Conservation (phyloP, 768 basidiomycete species). For the Sarcodon aspratus region DNA sequence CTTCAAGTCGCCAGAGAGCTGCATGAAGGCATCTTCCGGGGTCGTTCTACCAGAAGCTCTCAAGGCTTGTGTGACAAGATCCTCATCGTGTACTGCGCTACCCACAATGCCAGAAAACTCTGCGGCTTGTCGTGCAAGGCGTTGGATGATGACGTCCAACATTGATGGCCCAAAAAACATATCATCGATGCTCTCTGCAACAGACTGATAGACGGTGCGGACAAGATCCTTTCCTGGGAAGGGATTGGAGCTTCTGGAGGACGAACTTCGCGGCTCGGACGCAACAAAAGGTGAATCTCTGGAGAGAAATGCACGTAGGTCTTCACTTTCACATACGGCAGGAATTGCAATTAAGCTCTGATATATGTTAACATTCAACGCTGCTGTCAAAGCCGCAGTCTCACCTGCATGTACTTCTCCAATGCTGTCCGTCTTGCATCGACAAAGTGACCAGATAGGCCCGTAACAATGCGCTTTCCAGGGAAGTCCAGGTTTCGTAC, state of each 20-base stretch:
- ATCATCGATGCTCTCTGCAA: slow-evolving; percentile 93
- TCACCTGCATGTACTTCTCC: slow-evolving; percentile 86
- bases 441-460: slow-evolving; percentile 81
- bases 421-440: slow-evolving; percentile 69
- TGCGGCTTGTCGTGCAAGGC: slow-evolving; percentile 81
- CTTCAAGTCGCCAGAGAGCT: slow-evolving; percentile 67
- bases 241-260: slow-evolving; percentile 25
- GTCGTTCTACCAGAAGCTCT: slow-evolving; percentile 55
- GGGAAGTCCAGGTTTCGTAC: slow-evolving; percentile 80
- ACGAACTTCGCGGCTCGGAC: slow-evolving; percentile 24
- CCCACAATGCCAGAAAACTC: slow-evolving; percentile 81
- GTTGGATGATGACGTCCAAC: slow-evolving; percentile 89
- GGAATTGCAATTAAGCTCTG: slow-evolving; percentile 69
- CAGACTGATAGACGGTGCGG: slow-evolving; percentile 80
- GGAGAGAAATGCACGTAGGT: slow-evolving; percentile 78
- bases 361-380: not conserved
- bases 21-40: slow-evolving; percentile 59
- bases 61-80: slow-evolving; percentile 71
- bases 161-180: slow-evolving; percentile 95
- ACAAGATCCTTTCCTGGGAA: slow-evolving; percentile 72
- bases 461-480: slow-evolving; percentile 82
- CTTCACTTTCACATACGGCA: slow-evolving; percentile 69
- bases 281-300: slow-evolving; percentile 77
- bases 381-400: slow-evolving; percentile 9
- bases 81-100: slow-evolving; percentile 71